Evolutionary conservation across 73 alveolate species (phyloP), one percentile per base, ranked within the genome.

Genomic region (Paramecium bursaria): DNA sequence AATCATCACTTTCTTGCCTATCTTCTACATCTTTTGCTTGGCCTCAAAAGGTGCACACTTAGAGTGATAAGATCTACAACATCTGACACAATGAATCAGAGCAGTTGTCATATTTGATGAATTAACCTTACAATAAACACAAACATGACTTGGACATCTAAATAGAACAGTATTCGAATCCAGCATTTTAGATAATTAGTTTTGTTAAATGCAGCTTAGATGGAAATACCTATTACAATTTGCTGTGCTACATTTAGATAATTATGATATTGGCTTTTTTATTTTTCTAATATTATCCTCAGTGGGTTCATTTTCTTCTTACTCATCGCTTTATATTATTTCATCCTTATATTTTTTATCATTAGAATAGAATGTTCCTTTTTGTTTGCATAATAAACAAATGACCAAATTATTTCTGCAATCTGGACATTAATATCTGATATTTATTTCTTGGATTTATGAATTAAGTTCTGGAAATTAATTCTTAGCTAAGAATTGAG

Each of bases 401-500:
- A 60, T 46, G 5, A 93, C 95, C 22, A 35, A 44, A 50, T 76
- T 85, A 11, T 88, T 77, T 33, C 74, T 42, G 60, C 97, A 92
- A 73, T 92, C 97, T 30, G 86, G 89, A 35, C 97, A 92, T 30
- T 86, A 35, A 91, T 94, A 92, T 22, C 61, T 67, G 0, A 86
- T 48, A 29, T 67, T 50, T 10, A 85, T 74, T 14, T 48, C 51
- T 75, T 75, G 75, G 6, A 67, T 85, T 0, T 75, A 44, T 31
- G 52, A 85, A 19, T 85, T 55, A 9, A 85, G 87, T 19, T 85
- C 88, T 26, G 90, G 79, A 46, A 74, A 74, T 50, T 80, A 21
- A 21, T 55, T 46, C 55, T 50, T 73, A 49, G 54, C 46, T 33
- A 88, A 61, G 50, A 85, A 77, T 2, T 48, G 51, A 39, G 42